A percentile compares a stretch with the other conserved stretches of the same genome.
phyloP scores from a whole-genome alignment of 2,329 filamentous ascomycete species.

The Knoxdaviesia capensis region DNA sequence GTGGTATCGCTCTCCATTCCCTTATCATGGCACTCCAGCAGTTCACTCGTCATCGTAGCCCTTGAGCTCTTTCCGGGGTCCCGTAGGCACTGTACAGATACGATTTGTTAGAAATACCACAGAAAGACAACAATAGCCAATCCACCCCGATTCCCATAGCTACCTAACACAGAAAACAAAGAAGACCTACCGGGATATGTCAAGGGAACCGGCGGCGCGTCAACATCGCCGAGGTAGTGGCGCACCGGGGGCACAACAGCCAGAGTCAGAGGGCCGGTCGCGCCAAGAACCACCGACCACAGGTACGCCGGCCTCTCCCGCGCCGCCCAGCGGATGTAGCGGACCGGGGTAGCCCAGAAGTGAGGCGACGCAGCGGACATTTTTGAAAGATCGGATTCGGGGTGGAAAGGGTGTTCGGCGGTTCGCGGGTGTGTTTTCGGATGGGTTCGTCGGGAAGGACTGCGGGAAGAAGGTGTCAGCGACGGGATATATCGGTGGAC shows the following conservation, averaged over 20 bases:
- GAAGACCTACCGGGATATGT: constrained; percentile 76
- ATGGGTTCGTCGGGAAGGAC: background rate
- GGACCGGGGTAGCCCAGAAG: constrained; percentile 71
- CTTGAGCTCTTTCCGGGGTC: constrained; percentile 36
- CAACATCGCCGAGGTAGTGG: constrained; percentile 50
- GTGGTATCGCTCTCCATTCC: background rate
- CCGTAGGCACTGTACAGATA: constrained; percentile 26
- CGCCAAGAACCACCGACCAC: constrained; percentile 62
- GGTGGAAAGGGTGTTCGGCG: background rate
- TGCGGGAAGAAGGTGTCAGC: background rate
- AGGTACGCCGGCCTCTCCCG: constrained; percentile 83
- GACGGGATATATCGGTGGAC: background rate
- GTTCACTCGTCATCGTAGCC: constrained; percentile 37
- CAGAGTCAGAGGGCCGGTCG: constrained; percentile 49
- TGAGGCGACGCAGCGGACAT: constrained; percentile 47
- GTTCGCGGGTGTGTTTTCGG: background rate
- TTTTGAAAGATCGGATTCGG: background rate
- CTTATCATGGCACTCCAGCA: constrained; percentile 1
- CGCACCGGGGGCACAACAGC: constrained; percentile 56
- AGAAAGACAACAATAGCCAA: background rate
- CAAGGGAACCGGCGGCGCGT: constrained; percentile 53
- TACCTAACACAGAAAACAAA: background rate
- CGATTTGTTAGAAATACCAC: background rate
- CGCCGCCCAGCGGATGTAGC: constrained; percentile 73
- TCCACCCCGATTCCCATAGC: background rate